Percentiles rank a stretch among this genome's conserved stretches.
Conservation (phyloP, 768 basidiomycete species). For the Lentinula lateritia region DNA sequence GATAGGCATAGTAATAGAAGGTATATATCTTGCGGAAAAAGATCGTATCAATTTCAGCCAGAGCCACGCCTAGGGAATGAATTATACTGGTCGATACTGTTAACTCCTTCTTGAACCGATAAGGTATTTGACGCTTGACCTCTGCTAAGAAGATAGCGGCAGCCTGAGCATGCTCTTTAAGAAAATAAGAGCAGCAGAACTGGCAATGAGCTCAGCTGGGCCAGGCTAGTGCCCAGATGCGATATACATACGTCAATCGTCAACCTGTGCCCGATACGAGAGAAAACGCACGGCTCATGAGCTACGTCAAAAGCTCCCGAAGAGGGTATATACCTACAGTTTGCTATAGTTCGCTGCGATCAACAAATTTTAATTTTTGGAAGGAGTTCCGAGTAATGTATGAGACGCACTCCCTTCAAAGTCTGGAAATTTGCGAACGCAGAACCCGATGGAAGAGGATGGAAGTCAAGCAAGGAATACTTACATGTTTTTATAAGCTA, state of each 20-base stretch:
- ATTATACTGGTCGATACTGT: conserved; percentile 17
- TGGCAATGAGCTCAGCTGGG: conserved; percentile 17
- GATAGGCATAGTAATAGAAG: conserved; percentile 11
- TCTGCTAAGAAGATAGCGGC: conserved; percentile 24
- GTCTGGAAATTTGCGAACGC: background rate
- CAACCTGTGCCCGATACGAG: background rate
- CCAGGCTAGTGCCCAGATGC: conserved; percentile 37
- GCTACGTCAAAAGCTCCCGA: conserved; percentile 35
- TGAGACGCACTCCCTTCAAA: background rate
- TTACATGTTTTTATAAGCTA: conserved; percentile 29
- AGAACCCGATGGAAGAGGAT: background rate
- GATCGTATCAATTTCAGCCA: conserved; percentile 27
- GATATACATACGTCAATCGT: background rate
- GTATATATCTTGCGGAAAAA: conserved; percentile 25
- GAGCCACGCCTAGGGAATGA: conserved; percentile 29
- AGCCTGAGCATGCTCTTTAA: conserved; percentile 27
- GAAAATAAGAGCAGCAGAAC: conserved; percentile 25
- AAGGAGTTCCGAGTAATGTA: no score
- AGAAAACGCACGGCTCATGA: conserved; percentile 23
- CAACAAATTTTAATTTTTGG: no score
- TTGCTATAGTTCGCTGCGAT: conserved; percentile 18
- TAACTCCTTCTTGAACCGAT: conserved; percentile 21
- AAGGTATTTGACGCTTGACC: conserved; percentile 16
- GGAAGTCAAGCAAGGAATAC: conserved; percentile 5
- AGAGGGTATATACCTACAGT: conserved; percentile 32